These are phyloP conservation scores for Globisporangium ultimum DNA, from an alignment of 352 stramenopile genomes.

Conservation along the genomic window DNA sequence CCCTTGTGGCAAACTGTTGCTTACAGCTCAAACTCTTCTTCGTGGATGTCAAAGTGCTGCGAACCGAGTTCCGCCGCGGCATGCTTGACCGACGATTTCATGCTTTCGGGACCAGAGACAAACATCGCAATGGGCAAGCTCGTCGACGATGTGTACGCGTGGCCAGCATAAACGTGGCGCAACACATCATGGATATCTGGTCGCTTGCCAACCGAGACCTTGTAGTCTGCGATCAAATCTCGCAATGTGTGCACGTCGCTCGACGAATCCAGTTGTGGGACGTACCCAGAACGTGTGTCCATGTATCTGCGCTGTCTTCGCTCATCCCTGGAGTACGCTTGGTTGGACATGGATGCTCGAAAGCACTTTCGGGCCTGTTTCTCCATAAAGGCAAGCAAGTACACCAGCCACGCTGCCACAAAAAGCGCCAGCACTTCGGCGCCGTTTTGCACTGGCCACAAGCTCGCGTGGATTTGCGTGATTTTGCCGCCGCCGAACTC, in stretches of 20 bases:
- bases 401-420: background rate
- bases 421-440: slow-evolving; percentile 11
- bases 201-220: slow-evolving; percentile 22
- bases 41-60: slow-evolving; percentile 21
- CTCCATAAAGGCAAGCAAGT: slow-evolving; percentile 3
- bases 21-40: slow-evolving; percentile 19
- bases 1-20: background rate
- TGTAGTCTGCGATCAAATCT: slow-evolving; percentile 29
- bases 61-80: slow-evolving; percentile 15
- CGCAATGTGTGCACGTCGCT: slow-evolving; percentile 15
- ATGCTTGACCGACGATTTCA: slow-evolving; percentile 14
- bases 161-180: slow-evolving; percentile 16
- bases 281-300: background rate
- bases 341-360: background rate
- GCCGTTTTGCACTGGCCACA: slow-evolving; percentile 24
- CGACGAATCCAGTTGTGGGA: background rate
- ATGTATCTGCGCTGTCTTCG: background rate
- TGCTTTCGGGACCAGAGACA: slow-evolving; percentile 15
- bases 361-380: background rate
- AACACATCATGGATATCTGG: slow-evolving; percentile 29
- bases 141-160: slow-evolving; percentile 5
- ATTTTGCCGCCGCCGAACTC: slow-evolving; percentile 21
- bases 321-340: background rate
- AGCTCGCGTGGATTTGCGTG: background rate
- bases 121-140: slow-evolving; percentile 14